These are phyloP conservation scores for Solanum aculeatissimum DNA, from an alignment of 305 asterid species.

Conservation along the genomic window DNA sequence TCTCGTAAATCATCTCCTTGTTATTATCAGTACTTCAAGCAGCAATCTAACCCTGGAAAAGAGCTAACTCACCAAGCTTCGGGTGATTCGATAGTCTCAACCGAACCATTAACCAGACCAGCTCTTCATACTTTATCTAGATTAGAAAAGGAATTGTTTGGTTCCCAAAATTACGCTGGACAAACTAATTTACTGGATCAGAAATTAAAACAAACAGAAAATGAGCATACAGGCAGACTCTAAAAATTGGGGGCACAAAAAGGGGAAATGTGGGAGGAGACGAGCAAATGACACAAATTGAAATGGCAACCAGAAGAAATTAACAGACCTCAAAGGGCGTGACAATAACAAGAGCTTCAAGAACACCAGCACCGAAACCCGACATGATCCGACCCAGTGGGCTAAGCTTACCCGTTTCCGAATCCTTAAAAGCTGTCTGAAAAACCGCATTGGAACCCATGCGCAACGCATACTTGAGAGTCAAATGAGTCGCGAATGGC, in stretches of 20 bases:
- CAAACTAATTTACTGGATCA: not conserved
- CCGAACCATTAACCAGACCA: not conserved
- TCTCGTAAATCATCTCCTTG: not conserved
- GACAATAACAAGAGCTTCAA: constrained; percentile 88
- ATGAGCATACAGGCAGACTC: not conserved
- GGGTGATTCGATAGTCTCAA: not conserved
- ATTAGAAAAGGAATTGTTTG: not conserved
- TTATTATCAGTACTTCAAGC: not conserved
- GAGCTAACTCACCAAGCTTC: not conserved
- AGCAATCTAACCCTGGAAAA: not conserved
- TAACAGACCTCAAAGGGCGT: constrained; percentile 88
- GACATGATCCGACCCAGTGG: constrained; percentile 59
- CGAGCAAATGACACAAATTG: no score
- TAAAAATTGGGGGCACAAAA: no score
- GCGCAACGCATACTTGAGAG: constrained; percentile 83
- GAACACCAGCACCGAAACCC: constrained; percentile 96
- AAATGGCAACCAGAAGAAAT: not conserved
- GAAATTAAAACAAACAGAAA: not conserved
- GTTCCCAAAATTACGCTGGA: not conserved
- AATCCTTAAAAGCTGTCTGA: constrained; percentile 72
- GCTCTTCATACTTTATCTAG: not conserved
- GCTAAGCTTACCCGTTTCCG: constrained; percentile 66
- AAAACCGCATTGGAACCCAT: constrained; percentile 95
- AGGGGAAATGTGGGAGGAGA: no score
- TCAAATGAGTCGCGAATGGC: constrained; percentile 89